Evolutionary conservation across 2,329 filamentous ascomycete genomes (phyloP).

Genomic region (Ciborinia camelliae): DNA sequence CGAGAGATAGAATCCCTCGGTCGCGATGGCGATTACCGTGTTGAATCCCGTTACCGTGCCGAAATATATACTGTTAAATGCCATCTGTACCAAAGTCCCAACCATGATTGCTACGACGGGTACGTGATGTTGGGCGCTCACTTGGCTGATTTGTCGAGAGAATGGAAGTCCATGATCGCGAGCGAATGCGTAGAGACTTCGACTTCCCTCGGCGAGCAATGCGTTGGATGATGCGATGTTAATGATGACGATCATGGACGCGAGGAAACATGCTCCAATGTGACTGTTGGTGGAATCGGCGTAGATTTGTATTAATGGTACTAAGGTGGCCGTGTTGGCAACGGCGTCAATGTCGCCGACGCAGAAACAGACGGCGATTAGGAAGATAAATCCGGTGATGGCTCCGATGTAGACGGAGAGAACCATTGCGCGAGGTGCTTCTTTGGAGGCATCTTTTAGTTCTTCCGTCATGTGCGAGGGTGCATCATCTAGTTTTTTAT

Average conservation of each 20-base stretch:
- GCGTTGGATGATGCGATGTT: conserved; percentile 42
- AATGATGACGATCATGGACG: conserved; percentile 44
- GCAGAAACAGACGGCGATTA: conserved; percentile 50
- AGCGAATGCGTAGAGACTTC: conserved; percentile 46
- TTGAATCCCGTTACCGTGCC: conserved; percentile 53
- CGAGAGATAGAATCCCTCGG: conserved; percentile 56
- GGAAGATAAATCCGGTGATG: conserved; percentile 46
- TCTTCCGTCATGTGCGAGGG: conserved; percentile 55
- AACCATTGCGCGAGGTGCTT: conserved; percentile 50
- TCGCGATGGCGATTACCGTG: conserved; percentile 55
- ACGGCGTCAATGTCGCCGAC: conserved; percentile 47
- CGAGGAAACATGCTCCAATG: conserved; percentile 47
- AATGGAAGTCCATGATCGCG: conserved; percentile 53
- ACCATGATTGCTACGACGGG: conserved; percentile 50
- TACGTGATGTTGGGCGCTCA: conserved; percentile 45
- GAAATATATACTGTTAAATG: conserved; percentile 53
- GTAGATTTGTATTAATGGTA: conserved; percentile 52
- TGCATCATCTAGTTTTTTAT: conserved; percentile 40
- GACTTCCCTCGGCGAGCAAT: conserved; percentile 39
- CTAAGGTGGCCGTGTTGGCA: conserved; percentile 43
- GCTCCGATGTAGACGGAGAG: conserved; percentile 48
- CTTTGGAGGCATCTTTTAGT: conserved; percentile 48
- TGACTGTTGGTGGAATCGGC: conserved; percentile 44
- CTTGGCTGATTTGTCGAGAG: conserved; percentile 44
- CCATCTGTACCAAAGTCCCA: conserved; percentile 48